These are phyloP conservation scores for Daldinia caldariorum DNA, from an alignment of 495 filamentous ascomycete genomes.

Conservation along the genomic window DNA sequence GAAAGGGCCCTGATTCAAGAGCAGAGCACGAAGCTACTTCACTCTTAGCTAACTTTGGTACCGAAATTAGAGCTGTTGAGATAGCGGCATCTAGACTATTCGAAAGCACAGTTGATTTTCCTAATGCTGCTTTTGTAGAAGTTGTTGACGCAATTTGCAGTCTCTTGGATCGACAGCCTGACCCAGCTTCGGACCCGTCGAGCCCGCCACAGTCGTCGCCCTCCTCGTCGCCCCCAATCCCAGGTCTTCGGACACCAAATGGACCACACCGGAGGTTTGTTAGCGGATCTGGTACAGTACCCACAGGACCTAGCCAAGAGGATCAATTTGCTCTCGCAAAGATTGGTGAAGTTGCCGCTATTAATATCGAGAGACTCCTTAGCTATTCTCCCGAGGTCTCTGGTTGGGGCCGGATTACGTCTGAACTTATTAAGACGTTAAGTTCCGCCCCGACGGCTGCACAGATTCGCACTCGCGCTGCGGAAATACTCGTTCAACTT, in stretches of 20 bases:
- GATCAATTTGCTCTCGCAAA: conserved; percentile 85
- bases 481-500: conserved; percentile 77
- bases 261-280: conserved; percentile 65
- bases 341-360: conserved; percentile 75
- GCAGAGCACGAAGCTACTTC: conserved; percentile 57
- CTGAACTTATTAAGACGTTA: conserved; percentile 73
- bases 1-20: conserved; percentile 54
- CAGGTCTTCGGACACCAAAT: conserved; percentile 47
- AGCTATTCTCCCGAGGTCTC: conserved; percentile 67
- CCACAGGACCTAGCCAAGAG: conserved; percentile 66
- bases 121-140: conserved; percentile 80
- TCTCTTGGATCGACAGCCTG: conserved; percentile 61
- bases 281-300: conserved; percentile 67
- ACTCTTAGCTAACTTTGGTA: conserved; percentile 71
- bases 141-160: conserved; percentile 78
- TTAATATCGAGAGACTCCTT: conserved; percentile 81
- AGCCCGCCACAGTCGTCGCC: conserved; percentile 52
- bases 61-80: conserved; percentile 88
- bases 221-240: conserved; percentile 25
- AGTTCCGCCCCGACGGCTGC: conserved; percentile 63
- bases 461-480: conserved; percentile 74
- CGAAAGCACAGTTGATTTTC: conserved; percentile 89
- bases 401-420: conserved; percentile 79
- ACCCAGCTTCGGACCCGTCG: conserved; percentile 45
- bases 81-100: conserved; percentile 86